Conservation (phyloP, 805 yeast species). For the Phaffomyces antillensis region DNA sequence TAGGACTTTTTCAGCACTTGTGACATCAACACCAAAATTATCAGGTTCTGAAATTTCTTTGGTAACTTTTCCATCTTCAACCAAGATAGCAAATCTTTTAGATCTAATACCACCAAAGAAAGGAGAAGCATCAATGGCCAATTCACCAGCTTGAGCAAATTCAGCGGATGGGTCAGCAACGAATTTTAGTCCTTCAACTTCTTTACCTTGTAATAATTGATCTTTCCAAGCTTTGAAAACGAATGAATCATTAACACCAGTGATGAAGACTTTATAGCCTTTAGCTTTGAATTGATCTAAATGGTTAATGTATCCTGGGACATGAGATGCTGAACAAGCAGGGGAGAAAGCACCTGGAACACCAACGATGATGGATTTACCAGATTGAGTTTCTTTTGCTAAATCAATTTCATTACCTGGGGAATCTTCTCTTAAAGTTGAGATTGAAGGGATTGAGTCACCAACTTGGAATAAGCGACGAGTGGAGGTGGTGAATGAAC, state of each 20-base stretch:
- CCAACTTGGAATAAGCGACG: conserved; percentile 42
- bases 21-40: conserved; percentile 55
- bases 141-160: conserved; percentile 57
- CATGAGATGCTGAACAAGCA: conserved; percentile 64
- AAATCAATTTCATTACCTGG: conserved; percentile 59
- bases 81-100: conserved; percentile 67
- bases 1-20: conserved; percentile 33
- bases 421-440: conserved; percentile 48
- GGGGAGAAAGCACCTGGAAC: conserved; percentile 80
- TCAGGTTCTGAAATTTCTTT: conserved; percentile 75
- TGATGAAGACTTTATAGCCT: conserved; percentile 64
- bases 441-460: conserved; percentile 49
- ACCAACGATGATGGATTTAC: conserved; percentile 51
- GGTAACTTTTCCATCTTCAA: conserved; percentile 67
- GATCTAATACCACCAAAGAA: conserved; percentile 73
- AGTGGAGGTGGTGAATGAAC: conserved; percentile 22
- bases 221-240: conserved; percentile 79
- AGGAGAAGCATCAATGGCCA: conserved; percentile 66
- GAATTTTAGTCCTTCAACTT: conserved; percentile 36
- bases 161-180: conserved; percentile 79
- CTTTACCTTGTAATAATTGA: conserved; percentile 21
- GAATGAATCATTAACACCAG: conserved; percentile 83
- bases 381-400: conserved; percentile 37
- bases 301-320: conserved; percentile 63
- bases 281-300: conserved; percentile 47